Percentiles rank a stretch among this genome's conserved stretches.
These are phyloP conservation scores for Magnusiomyces sp. DNA, from an alignment of 1,139 yeast genomes.

Conservation along the genomic window DNA sequence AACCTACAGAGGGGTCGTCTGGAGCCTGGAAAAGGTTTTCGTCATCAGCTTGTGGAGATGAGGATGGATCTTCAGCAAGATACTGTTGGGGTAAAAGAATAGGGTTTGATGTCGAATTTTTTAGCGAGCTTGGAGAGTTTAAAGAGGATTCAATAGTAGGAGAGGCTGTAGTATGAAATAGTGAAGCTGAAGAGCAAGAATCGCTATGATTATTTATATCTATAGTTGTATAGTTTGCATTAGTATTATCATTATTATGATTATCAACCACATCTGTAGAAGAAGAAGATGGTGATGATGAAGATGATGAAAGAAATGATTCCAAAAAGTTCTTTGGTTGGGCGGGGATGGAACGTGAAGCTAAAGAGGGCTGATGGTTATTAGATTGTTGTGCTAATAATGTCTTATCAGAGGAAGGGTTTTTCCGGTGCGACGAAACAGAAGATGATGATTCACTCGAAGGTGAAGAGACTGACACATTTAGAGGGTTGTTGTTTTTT, in stretches of 20 bases:
- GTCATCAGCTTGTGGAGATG: background rate
- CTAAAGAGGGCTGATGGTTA: too few species aligned
- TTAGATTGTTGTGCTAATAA: too few species aligned
- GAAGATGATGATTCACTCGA: too few species aligned
- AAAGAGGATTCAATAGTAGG: background rate
- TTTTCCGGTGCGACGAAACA: too few species aligned
- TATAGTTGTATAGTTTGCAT: too few species aligned
- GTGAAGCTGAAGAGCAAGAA: background rate
- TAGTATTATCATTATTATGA: too few species aligned
- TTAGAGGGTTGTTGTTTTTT: background rate
- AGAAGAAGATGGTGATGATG: background rate
- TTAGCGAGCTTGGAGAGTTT: background rate
- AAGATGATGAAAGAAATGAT: background rate
- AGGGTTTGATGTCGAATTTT: background rate
- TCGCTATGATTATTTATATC: too few species aligned
- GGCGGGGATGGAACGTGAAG: too few species aligned
- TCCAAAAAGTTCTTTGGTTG: too few species aligned
- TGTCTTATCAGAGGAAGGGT: too few species aligned
- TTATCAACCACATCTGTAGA: too few species aligned
- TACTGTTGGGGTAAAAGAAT: background rate
- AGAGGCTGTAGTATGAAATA: background rate
- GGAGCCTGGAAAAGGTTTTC: constrained; percentile 12
- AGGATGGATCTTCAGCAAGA: background rate
- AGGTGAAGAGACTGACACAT: too few species aligned
- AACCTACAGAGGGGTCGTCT: constrained; percentile 19